Conservation (phyloP, 306 rosid species). For the Rosa persica region DNA sequence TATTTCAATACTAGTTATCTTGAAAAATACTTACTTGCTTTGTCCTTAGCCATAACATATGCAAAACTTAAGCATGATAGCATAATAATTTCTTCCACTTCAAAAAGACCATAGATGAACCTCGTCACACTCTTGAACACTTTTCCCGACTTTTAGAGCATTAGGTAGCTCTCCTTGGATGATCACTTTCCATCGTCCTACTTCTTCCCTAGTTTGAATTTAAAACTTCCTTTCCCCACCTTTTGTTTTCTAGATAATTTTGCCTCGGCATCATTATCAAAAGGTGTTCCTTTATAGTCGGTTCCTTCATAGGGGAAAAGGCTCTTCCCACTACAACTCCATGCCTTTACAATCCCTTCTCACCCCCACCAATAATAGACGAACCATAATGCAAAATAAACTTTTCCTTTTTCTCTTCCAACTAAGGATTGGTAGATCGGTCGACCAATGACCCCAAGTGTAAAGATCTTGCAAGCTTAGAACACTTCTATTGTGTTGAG, state of each 20-base stretch:
- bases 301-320: slow-evolving; percentile 59
- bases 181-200: slow-evolving; percentile 32
- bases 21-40: neutral
- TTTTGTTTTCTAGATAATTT: neutral
- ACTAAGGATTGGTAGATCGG: slow-evolving; percentile 27
- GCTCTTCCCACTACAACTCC: slow-evolving; percentile 34
- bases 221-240: slow-evolving; percentile 26
- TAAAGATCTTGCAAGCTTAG: slow-evolving; percentile 17
- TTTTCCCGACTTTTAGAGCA: slow-evolving; percentile 33
- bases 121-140: slow-evolving; percentile 35
- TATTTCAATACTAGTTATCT: no score
- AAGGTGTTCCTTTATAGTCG: slow-evolving; percentile 65
- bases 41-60: neutral
- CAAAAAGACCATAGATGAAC: slow-evolving; percentile 42
- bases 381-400: slow-evolving; percentile 39
- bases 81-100: slow-evolving; percentile 48
- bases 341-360: slow-evolving; percentile 42
- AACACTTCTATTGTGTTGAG: neutral
- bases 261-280: slow-evolving; percentile 53
- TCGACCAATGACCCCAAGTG: slow-evolving; percentile 32
- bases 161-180: slow-evolving; percentile 5
- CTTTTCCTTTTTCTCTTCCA: slow-evolving; percentile 20
- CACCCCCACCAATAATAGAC: slow-evolving; percentile 56
- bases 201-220: slow-evolving; percentile 42
- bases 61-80: slow-evolving; percentile 43